Evolutionary conservation across 2,329 filamentous ascomycete genomes (phyloP).

Genomic region (Alternaria dauci): DNA sequence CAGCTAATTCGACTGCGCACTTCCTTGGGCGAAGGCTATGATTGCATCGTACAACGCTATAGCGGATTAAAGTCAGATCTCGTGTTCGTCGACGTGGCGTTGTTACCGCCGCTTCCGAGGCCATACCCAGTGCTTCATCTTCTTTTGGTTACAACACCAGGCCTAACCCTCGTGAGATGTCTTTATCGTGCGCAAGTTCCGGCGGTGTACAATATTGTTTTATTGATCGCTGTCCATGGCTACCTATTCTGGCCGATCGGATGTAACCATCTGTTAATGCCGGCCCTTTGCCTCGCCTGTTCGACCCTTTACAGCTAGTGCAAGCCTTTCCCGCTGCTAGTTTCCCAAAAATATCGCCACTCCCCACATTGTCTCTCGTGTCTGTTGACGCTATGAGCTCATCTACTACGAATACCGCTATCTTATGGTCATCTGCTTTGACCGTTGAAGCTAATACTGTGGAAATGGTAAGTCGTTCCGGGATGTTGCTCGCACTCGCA

Average conservation of each 20-base stretch:
- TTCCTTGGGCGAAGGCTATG: background rate
- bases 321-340: slow-evolving; percentile 31
- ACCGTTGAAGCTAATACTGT: slow-evolving; percentile 29
- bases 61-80: background rate
- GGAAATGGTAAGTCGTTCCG: slow-evolving; percentile 29
- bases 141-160: slow-evolving; percentile 9
- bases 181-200: slow-evolving; percentile 19
- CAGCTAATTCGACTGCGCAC: background rate
- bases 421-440: slow-evolving; percentile 41
- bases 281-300: slow-evolving; percentile 37
- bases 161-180: slow-evolving; percentile 8
- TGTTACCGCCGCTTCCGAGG: background rate
- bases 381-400: slow-evolving; percentile 43
- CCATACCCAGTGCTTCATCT: background rate
- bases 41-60: slow-evolving; percentile 1
- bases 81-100: slow-evolving; percentile 6
- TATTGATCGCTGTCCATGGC: slow-evolving; percentile 42
- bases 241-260: slow-evolving; percentile 32
- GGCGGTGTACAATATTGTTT: slow-evolving; percentile 26
- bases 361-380: slow-evolving; percentile 41
- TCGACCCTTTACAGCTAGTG: slow-evolving; percentile 21
- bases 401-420: slow-evolving; percentile 29
- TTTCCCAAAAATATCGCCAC: slow-evolving; percentile 44
- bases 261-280: slow-evolving; percentile 44
- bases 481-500: slow-evolving; percentile 31